Percentiles rank a stretch among this genome's conserved stretches.
Evolutionary conservation across 495 filamentous ascomycete species (phyloP).

Genomic region (Aspergillus leporis): DNA sequence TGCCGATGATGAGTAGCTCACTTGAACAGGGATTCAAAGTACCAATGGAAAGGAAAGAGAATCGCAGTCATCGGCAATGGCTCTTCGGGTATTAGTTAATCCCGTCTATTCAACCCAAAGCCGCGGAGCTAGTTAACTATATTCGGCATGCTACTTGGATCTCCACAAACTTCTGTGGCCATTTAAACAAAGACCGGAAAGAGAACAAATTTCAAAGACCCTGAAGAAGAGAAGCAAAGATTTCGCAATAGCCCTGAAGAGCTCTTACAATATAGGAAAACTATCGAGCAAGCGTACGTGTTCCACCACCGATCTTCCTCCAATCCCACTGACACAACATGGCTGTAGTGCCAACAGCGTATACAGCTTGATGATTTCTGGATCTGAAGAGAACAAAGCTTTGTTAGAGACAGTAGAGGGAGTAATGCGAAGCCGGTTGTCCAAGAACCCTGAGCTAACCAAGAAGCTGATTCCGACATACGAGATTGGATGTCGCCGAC

Average conservation of each 20-base stretch:
- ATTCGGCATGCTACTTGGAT: slow-evolving; percentile 7
- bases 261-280: slow-evolving; percentile 5
- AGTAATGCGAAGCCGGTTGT: slow-evolving; percentile 39
- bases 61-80: slow-evolving; percentile 49
- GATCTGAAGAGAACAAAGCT: slow-evolving; percentile 10
- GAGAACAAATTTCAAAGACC: slow-evolving; percentile 28
- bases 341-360: slow-evolving; percentile 11
- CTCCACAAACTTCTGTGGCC: slow-evolving; percentile 21
- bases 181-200: slow-evolving; percentile 22
- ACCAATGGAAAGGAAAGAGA: slow-evolving; percentile 40
- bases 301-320: too few species aligned
- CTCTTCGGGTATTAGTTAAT: slow-evolving; percentile 45
- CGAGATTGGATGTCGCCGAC: slow-evolving; percentile 43
- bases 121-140: slow-evolving; percentile 8
- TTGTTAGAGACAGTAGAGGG: not conserved
- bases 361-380: slow-evolving; percentile 15
- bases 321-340: not conserved
- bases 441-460: slow-evolving; percentile 27
- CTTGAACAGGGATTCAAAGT: slow-evolving; percentile 20
- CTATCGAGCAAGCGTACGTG: slow-evolving; percentile 7
- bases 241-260: slow-evolving; percentile 13
- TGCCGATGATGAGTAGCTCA: not conserved
- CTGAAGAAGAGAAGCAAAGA: slow-evolving; percentile 27
- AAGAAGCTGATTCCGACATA: slow-evolving; percentile 43
- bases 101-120: slow-evolving; percentile 30